These are phyloP conservation scores for Phaeomoniella chlamydospora DNA, from an alignment of 2,329 filamentous ascomycete genomes.

Conservation along the genomic window DNA sequence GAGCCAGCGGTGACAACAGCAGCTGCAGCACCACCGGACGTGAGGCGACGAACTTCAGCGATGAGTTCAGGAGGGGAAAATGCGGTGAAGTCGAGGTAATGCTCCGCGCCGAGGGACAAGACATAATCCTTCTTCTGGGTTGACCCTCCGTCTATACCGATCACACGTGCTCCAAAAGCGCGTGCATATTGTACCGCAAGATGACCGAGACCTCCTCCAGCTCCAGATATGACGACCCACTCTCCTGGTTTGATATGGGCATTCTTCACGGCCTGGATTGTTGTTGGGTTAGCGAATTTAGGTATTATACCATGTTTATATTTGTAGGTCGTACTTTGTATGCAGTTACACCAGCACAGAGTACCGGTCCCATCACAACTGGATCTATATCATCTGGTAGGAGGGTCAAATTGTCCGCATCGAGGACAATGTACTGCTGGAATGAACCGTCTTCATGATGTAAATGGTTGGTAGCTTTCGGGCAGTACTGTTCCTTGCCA, in stretches of 20 bases:
- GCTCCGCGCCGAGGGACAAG: conserved; percentile 21
- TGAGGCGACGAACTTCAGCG: not conserved
- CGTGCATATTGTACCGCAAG: conserved; percentile 31
- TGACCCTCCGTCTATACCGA: conserved; percentile 24
- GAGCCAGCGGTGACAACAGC: conserved; percentile 27
- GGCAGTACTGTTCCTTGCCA: conserved; percentile 25
- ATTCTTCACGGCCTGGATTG: conserved; percentile 24
- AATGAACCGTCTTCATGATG: conserved; percentile 32
- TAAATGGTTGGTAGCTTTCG: conserved; percentile 27
- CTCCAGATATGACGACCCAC: conserved; percentile 30
- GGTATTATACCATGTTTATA: too few relatives aligned
- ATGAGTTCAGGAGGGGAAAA: conserved; percentile 14
- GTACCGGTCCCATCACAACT: conserved; percentile 23
- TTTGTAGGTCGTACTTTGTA: conserved; percentile 26
- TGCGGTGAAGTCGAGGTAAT: conserved; percentile 25
- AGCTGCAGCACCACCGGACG: conserved; percentile 21
- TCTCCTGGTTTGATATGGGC: conserved; percentile 22
- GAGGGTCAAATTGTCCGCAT: conserved; percentile 27
- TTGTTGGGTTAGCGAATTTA: too few relatives aligned
- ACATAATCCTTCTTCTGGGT: conserved; percentile 23
- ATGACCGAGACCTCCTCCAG: conserved; percentile 30
- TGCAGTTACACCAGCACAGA: conserved; percentile 29
- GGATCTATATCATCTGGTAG: conserved; percentile 28
- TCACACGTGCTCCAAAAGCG: conserved; percentile 24
- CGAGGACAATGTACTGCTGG: conserved; percentile 29